A percentile compares a stretch with the other conserved stretches of the same genome.
These are phyloP conservation scores for Sisymbrium irio DNA, from an alignment of 345 rosid genomes.

Conservation along the genomic window DNA sequence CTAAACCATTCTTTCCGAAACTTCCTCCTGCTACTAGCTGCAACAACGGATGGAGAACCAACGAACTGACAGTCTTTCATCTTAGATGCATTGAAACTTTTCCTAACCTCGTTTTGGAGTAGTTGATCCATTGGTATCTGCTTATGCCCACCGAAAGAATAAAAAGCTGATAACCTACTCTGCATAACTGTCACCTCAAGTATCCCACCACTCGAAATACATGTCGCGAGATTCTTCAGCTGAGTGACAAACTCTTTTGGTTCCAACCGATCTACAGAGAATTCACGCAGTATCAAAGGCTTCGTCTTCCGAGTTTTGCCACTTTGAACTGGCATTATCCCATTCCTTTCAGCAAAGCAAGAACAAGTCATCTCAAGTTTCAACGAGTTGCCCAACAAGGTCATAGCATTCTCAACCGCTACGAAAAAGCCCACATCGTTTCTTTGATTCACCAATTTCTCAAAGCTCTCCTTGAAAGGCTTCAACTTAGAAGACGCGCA, in stretches of 20 bases:
- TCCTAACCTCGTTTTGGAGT: constrained; percentile 25
- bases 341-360: constrained; percentile 38
- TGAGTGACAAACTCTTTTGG: constrained; percentile 50
- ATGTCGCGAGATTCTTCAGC: constrained; percentile 52
- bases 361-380: constrained; percentile 59
- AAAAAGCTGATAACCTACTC: constrained; percentile 56
- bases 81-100: constrained; percentile 22
- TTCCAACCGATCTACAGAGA: constrained; percentile 44
- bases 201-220: constrained; percentile 38
- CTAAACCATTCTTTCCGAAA: constrained; percentile 56
- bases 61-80: constrained; percentile 42
- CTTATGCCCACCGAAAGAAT: constrained; percentile 49
- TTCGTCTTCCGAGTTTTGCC: constrained; percentile 32
- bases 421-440: constrained; percentile 46
- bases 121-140: constrained; percentile 54
- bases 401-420: constrained; percentile 68
- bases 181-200: constrained; percentile 50
- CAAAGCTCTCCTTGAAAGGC: constrained; percentile 63
- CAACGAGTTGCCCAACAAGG: constrained; percentile 55
- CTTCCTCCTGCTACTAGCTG: constrained; percentile 47
- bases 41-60: constrained; percentile 53
- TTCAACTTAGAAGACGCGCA: constrained; percentile 50
- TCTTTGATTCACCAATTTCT: constrained; percentile 39
- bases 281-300: constrained; percentile 34
- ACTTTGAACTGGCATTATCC: neutral